These are phyloP conservation scores for Anthracocystis panici-leucophaei DNA, from an alignment of 1,284 basidiomycete species.

Conservation along the genomic window DNA sequence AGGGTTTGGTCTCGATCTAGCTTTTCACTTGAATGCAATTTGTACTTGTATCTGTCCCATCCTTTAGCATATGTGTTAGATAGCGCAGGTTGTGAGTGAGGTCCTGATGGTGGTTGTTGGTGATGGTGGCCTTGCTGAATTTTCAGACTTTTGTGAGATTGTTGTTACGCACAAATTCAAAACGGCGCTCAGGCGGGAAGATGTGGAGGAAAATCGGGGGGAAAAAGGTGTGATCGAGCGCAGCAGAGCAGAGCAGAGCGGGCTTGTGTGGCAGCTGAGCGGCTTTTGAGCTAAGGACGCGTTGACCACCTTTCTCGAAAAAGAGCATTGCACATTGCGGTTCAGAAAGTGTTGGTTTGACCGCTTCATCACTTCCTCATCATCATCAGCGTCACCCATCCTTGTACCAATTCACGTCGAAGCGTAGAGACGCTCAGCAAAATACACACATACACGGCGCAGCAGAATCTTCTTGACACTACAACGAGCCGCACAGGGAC, in stretches of 20 bases:
- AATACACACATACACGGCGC: not conserved
- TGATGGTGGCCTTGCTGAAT: not conserved
- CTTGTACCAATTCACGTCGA: not conserved
- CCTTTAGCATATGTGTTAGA: not conserved
- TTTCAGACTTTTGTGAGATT: not conserved
- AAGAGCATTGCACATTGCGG: not conserved
- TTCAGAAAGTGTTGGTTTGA: conserved; percentile 25
- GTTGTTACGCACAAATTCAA: not conserved
- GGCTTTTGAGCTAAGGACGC: conserved; percentile 16
- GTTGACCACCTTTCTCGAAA: conserved; percentile 25
- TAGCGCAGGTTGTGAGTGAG: not conserved
- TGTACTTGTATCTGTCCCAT: conserved; percentile 20
- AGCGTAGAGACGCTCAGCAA: not conserved
- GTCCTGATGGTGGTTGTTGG: not conserved
- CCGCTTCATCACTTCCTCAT: not conserved
- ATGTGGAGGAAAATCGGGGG: conserved; percentile 9
- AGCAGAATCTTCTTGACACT: too few relatives aligned
- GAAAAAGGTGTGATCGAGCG: conserved; percentile 7
- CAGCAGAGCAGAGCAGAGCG: not conserved
- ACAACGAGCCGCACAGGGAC: too few relatives aligned
- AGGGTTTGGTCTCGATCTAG: not conserved
- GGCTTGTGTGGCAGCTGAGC: not conserved
- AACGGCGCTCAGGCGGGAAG: not conserved
- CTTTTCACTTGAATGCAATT: conserved; percentile 10
- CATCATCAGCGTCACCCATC: not conserved